Evolutionary conservation across 2,329 filamentous ascomycete species (phyloP).

Genomic region (Beauveria sp.): DNA sequence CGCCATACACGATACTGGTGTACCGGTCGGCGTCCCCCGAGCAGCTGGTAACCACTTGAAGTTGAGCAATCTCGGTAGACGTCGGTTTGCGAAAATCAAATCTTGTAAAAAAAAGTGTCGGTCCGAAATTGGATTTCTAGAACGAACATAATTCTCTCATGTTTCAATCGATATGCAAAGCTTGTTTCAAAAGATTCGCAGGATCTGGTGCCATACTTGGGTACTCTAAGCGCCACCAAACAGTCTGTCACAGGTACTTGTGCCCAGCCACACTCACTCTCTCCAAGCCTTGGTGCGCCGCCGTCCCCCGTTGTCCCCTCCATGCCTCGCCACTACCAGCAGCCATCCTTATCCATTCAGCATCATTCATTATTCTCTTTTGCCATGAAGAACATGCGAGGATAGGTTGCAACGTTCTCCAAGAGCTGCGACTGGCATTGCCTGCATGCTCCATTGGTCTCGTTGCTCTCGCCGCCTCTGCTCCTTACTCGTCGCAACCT

Average conservation of each 20-base stretch:
- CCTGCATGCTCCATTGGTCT: background rate
- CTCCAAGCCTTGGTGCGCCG: background rate
- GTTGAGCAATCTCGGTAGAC: no score
- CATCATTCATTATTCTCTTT: background rate
- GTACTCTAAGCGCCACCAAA: no score
- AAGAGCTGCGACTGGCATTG: slow-evolving; percentile 1
- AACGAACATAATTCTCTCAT: no score
- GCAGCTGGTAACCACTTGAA: no score
- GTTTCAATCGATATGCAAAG: no score
- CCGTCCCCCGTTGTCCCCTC: background rate
- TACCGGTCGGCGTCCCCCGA: no score
- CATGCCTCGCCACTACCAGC: background rate
- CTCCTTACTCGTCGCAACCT: background rate
- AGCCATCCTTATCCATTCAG: background rate
- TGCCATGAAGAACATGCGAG: slow-evolving; percentile 2
- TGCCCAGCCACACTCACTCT: background rate
- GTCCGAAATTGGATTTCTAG: no score
- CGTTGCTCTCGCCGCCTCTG: background rate
- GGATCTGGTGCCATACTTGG: no score
- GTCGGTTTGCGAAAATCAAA: no score
- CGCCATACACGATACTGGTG: no score
- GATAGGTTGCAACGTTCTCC: background rate
- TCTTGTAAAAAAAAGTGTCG: no score
- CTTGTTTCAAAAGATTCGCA: no score
- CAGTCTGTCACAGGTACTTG: background rate